Evolutionary conservation across 2,329 filamentous ascomycete genomes (phyloP), one percentile per base, ranked within the genome.

Genomic region (Bimuria novae-zelandiae): DNA sequence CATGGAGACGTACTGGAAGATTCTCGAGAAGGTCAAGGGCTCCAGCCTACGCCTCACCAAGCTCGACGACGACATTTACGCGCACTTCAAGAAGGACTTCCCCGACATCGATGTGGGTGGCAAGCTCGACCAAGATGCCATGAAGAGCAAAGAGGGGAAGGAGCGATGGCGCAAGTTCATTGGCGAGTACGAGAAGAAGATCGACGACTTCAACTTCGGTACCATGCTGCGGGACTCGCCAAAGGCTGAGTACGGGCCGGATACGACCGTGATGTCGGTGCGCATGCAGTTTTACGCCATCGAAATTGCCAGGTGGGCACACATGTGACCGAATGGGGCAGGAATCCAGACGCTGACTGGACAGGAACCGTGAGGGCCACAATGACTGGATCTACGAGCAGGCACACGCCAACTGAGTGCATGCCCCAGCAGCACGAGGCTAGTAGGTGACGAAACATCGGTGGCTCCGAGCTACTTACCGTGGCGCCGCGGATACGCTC

Each of bases 121-220:
- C 36, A 89, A 89, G 10, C 88, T 99, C 60, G 77, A 96, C 72
- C 94, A 99, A 79, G 88, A 96, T 64, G 82, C 89, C 65, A 97
- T 99, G 93, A 99, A 99, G 87, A 97, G 90, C 83, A 95, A 96
- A 79, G 77, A 80, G 12, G 93, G 93, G 72, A 99, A 99, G 81
- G 91, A 95, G 77, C 84, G 84, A 72, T 99, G 94, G 94, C 86
- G 94, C 68, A 89, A 89, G 61, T 99, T 97, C 79, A 89, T 97
- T 84, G 92, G 89, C 82, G 80, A 82, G 57, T 99, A 97, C 75
- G 92, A 97, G 79, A 92, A 96, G 76, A 93, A 84, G 77, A 81
- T 99, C n/a, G 89, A 94, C 59, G 95, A 99, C 77, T 99, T 87
- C 82, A 99, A 97, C 80, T 99, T 97, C 75, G 94, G 94, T 51